These are phyloP conservation scores for Candida silvatica DNA, from an alignment of 805 yeast genomes.

Conservation along the genomic window DNA sequence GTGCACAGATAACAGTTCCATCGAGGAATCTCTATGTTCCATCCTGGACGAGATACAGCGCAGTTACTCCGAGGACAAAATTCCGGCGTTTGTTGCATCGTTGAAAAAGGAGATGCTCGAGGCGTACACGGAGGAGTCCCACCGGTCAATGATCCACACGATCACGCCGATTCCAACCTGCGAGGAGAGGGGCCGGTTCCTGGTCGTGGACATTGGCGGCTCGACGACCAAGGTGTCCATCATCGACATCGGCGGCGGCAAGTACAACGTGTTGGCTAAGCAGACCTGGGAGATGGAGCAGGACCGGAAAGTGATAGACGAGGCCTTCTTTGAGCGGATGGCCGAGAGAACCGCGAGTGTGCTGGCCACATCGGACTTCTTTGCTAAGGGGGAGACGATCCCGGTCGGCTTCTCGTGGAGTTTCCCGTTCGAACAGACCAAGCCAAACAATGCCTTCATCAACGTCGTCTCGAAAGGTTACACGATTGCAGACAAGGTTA, in stretches of 20 bases:
- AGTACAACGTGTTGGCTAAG: slow-evolving; percentile 8
- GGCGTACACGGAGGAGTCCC: background rate
- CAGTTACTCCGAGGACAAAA: background rate
- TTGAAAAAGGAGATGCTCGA: background rate
- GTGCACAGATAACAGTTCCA: background rate
- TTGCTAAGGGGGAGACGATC: slow-evolving; percentile 14
- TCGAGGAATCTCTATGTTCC: background rate
- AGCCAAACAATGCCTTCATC: slow-evolving; percentile 36
- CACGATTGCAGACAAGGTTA: slow-evolving; percentile 32
- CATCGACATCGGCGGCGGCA: slow-evolving; percentile 5
- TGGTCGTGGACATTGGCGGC: slow-evolving; percentile 48
- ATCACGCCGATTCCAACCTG: background rate
- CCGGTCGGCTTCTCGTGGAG: slow-evolving; percentile 47
- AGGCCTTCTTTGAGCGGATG: slow-evolving; percentile 34
- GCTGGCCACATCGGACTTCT: slow-evolving; percentile 7
- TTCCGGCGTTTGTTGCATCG: background rate
- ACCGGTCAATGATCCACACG: background rate
- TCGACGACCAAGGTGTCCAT: slow-evolving; percentile 36
- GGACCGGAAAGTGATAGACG: slow-evolving; percentile 30
- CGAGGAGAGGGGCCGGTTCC: slow-evolving; percentile 17
- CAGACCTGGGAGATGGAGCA: slow-evolving; percentile 16
- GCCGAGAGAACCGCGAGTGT: slow-evolving; percentile 26
- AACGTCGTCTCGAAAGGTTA: slow-evolving; percentile 57
- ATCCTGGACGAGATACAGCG: background rate
- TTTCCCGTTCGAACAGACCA: slow-evolving; percentile 38